Base-by-base conservation (phyloP, 2,329 filamentous ascomycete genomes). In the Fusarium xylarioides region DNA sequence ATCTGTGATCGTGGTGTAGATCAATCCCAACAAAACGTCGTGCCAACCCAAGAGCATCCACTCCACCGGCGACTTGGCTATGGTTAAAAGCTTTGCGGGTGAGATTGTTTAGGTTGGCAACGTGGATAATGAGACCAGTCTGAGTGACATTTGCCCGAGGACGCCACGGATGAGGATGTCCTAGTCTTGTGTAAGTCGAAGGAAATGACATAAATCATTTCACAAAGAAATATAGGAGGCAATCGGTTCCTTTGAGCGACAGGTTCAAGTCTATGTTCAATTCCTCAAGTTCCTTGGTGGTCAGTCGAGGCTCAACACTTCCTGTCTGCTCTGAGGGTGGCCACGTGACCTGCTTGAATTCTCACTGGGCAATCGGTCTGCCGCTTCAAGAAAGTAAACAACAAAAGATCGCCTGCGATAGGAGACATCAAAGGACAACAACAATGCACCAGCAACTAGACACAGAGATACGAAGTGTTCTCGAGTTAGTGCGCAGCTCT, bases 181-280 rank as follows among this genome's bases (percentile, higher is more conserved):
- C 0, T 19, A n/a, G 1, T 40, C 19, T 5, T 40, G 4, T n/a
- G 19, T 4, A 40, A 40, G 21, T 40, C 19, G 11, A 40, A n/a
- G 38, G 0, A 40, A 40, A 40, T n/a, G 38, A n/a, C 19, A 40
- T 40, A 14, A n/a, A 14, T 7, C 19, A 8, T 40, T 40, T 8
- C 3, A 21, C 7, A 12, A 4, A 12, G 7, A 12, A 1, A 2
- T 4, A 4, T 38, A 21, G 4, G 0, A 38, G 19, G 11, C 19
- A 5, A 4, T 38, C 4, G 0, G 0, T n/a, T n/a, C 8, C 14
- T 3, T 3, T 16, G 14, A 32, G 7, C 11, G 10, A 12, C 11
- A 11, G 1, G 1, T 26, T 6, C 4, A 3, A 19, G 9, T 35
- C 9, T 8, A 5, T 15, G 7, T 26, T 19, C 3, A 16, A 15